Base-by-base conservation (phyloP, 2,329 filamentous ascomycete genomes). In the Biscogniauxia sp. region DNA sequence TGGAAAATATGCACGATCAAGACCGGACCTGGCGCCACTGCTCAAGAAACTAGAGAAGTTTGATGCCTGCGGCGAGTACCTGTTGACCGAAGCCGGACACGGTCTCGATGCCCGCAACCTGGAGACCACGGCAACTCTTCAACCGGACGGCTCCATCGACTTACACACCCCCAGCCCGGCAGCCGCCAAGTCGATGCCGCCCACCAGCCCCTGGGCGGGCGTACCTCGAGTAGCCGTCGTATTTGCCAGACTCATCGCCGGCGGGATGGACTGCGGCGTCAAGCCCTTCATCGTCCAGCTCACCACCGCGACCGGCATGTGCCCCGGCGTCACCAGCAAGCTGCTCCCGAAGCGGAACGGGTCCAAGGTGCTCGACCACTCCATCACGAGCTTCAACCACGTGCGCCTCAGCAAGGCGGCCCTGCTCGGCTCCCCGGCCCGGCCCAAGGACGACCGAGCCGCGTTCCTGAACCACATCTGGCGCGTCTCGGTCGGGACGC, bases 21-120 rank as follows among this genome's bases (percentile, higher is more conserved):
- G 25, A 62, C 68, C 64, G 1, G 65, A 69, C 55, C 63, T 72
- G 15, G 20, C 2, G 1, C 51, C 56, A 1, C 20, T 67, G 19
- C 56, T 67, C 1, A 49, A 57, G 3, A 56, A 69, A 5, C 59
- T 72, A 13, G 20, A 65, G 8, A 63, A 45, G 1, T 74, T 73
- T 57, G 63, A 70, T 1, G 17, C 64, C 26, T 69, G 64, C 45
- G 71, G 72, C 23, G 68, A 76, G 53, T 79, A 76, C 56, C 69
- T 79, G 68, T 67, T 79, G 1, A 79, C 75, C 0, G 76, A 79
- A 57, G 58, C 77, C 5, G 74, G 74, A 1, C 76, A 77, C 58
- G 76, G 76, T 1, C 66, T 78, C 3, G 76, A 78, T 61, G 75
- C 75, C 1, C 64, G 68, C 1, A 77, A 77, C 32, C 54, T 79